Conservation (phyloP, 2,329 filamentous ascomycete species). For the Tolypocladium endophyticum region DNA sequence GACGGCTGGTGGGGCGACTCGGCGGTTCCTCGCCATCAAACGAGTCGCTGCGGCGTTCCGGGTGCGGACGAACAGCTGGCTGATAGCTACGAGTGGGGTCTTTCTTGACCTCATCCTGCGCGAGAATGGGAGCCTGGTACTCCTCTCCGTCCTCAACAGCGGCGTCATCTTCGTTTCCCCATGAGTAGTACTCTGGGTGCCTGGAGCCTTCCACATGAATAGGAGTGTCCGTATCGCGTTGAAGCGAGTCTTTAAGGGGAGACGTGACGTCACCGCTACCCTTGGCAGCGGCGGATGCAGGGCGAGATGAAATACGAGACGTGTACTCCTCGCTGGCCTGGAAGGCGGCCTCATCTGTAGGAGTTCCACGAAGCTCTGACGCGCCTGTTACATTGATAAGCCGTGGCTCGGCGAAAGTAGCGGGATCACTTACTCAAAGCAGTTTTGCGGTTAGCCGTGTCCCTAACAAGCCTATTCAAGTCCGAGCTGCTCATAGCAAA, state of each 20-base stretch:
- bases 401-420: slow-evolving; percentile 8
- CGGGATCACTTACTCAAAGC: slow-evolving; percentile 20
- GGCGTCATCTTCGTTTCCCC: slow-evolving; percentile 29
- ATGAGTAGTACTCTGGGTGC: slow-evolving; percentile 26
- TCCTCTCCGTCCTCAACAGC: slow-evolving; percentile 49
- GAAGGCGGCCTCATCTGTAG: slow-evolving; percentile 85
- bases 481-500: slow-evolving; percentile 85
- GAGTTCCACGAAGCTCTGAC: slow-evolving; percentile 57
- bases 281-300: slow-evolving; percentile 31
- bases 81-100: slow-evolving; percentile 59
- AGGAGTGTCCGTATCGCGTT: slow-evolving; percentile 35
- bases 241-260: slow-evolving; percentile 16
- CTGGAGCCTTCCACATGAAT: slow-evolving; percentile 65
- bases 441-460: slow-evolving; percentile 47
- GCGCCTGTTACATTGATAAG: slow-evolving; percentile 40
- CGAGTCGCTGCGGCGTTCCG: slow-evolving; percentile 51
- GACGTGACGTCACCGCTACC: slow-evolving; percentile 14
- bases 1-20: slow-evolving; percentile 54
- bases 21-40: slow-evolving; percentile 45
- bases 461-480: slow-evolving; percentile 78
- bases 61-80: slow-evolving; percentile 70
- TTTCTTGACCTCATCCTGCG: slow-evolving; percentile 76
- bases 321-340: slow-evolving; percentile 77
- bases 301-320: slow-evolving; percentile 61
- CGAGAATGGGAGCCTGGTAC: slow-evolving; percentile 72